Evolutionary conservation across 176 grass and related monocot genomes (phyloP), one percentile per base, ranked within the genome.

Genomic region (Puya raimondii): DNA sequence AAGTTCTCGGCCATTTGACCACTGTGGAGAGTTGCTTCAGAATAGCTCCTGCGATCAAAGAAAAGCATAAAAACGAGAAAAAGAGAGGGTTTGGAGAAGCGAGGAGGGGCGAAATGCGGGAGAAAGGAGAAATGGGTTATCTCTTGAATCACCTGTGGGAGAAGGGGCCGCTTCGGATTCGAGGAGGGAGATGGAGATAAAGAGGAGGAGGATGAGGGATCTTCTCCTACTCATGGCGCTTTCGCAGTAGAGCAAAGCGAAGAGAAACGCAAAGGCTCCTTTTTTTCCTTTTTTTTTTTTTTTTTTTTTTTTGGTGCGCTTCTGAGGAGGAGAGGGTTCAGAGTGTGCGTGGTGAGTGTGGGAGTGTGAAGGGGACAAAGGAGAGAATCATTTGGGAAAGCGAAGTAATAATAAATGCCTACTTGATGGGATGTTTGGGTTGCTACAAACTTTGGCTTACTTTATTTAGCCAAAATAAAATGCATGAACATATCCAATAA

Each of bases 1-100:
- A 71, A 67, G 51, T 77, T 63, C 85, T 89, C 50, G 91, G 85
- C 91, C 91, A 96, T 29, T 79, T 96, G 21, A 96, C 84, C 56
- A 88, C 85, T 49, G 85, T 83, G 42, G 85, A 85, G 4, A 96
- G 80, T 76, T 96, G 91, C 82, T 69, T 96, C 68, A 91, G 76
- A 72, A 96, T 83, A 81, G 73, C 81, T 63, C 82, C 91, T 88
- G 82, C 73, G 58, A 54, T 27, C 64, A 63, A 80, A 26, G 3
- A 21, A 68, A 10, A 21, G 68, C 12, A 10, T 64, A 23, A 71
- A 22, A 25, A 76, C 4, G 29, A 29, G 8, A 48, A 22, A 66
- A 4, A 69, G 9, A 64, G 10, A 68, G 42, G 65, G 72, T 23
- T 53, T 11, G 11, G 23, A 59, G 66, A 59, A 22, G 16, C 17